A percentile compares a stretch with the other conserved stretches of the same genome.
These are phyloP conservation scores for Carallia pectinifolia DNA, from an alignment of 345 rosid species.

Conservation along the genomic window DNA sequence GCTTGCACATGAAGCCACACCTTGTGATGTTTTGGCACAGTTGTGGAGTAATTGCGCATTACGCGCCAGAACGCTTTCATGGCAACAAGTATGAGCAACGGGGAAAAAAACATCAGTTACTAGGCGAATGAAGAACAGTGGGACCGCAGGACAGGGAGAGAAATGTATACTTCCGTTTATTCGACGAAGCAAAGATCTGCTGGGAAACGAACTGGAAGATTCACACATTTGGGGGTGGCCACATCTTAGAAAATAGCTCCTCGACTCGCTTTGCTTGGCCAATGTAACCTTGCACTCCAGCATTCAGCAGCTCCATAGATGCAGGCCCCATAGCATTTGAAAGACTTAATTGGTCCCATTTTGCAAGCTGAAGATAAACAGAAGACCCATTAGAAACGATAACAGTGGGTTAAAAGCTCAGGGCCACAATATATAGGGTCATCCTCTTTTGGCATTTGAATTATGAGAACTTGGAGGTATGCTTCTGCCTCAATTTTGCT, in stretches of 20 bases:
- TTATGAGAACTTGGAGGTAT: too few species aligned
- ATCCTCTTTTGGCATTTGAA: too few species aligned
- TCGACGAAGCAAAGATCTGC: conserved; percentile 13
- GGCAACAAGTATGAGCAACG: too few species aligned
- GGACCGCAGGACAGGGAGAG: neutral
- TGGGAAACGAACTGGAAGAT: neutral
- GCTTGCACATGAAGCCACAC: too few species aligned
- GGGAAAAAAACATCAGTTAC: too few species aligned
- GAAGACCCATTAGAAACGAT: neutral
- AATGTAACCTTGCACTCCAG: conserved; percentile 75
- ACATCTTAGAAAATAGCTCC: conserved; percentile 80
- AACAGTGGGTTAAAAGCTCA: neutral
- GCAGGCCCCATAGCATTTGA: conserved; percentile 93
- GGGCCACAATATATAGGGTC: too few species aligned
- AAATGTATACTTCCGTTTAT: conserved; percentile 28
- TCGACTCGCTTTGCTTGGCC: conserved; percentile 71
- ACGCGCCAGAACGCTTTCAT: too few species aligned
- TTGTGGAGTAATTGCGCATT: too few species aligned
- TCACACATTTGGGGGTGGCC: conserved; percentile 96
- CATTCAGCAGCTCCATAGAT: conserved; percentile 74
- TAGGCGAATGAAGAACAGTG: neutral
- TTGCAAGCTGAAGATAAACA: conserved; percentile 46
- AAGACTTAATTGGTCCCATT: conserved; percentile 84
- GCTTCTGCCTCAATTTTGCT: too few species aligned
- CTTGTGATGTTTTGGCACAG: too few species aligned